Percentiles rank a stretch among this genome's conserved stretches.
These are phyloP conservation scores for Castanea sativa DNA, from an alignment of 306 rosid genomes.

Conservation along the genomic window DNA sequence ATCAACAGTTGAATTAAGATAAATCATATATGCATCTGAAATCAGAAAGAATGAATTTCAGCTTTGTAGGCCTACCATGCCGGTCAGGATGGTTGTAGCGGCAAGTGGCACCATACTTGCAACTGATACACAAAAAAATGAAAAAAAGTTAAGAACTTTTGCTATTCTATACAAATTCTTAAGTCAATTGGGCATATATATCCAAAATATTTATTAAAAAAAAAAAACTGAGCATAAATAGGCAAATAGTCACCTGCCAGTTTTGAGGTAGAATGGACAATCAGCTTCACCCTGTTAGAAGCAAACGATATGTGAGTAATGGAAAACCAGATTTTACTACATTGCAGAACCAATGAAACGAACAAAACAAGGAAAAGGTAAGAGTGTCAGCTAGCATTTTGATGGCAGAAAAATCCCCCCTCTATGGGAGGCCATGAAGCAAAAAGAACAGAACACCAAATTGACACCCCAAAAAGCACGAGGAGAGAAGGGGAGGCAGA, in stretches of 20 bases:
- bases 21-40: background rate
- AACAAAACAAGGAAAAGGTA: background rate
- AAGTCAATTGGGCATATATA: background rate
- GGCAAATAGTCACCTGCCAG: constrained; percentile 70
- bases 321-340: constrained; percentile 1
- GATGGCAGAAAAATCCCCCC: background rate
- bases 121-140: constrained; percentile 47
- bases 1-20: constrained; percentile 2
- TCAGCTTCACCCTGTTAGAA: constrained; percentile 86
- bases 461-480: background rate
- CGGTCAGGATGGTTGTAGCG: constrained; percentile 97
- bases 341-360: constrained; percentile 4
- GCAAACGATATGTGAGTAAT: constrained; percentile 20
- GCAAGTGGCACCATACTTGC: constrained; percentile 88
- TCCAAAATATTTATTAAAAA: no score
- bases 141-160: constrained; percentile 27
- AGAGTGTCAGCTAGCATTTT: background rate
- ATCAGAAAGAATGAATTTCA: constrained; percentile 24
- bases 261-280: constrained; percentile 98
- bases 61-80: constrained; percentile 50
- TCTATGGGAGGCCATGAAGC: background rate
- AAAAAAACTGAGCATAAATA: background rate
- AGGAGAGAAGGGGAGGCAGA: background rate
- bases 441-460: background rate
- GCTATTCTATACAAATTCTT: constrained; percentile 14